Base-by-base conservation (phyloP, 2,329 filamentous ascomycete genomes). In the Camptophora hylomeconis region DNA sequence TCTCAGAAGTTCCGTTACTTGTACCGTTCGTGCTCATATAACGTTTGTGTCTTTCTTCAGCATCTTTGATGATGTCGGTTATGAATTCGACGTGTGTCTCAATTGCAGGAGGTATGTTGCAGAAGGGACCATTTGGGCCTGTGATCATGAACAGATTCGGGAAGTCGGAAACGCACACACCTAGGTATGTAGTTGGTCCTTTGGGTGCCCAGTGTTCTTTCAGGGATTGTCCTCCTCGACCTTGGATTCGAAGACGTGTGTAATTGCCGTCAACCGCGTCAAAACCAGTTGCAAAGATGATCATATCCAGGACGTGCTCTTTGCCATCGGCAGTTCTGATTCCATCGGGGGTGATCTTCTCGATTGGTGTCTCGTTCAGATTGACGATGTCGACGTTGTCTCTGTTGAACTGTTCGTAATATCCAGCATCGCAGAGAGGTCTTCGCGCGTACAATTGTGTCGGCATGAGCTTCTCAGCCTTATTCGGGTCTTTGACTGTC, bases 401-500 rank as follows among this genome's bases (percentile, higher is more conserved):
- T 14, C 48, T 45, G 40, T 67, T 58, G 35, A 63, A 57, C 5
- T 55, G 49, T 34, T 70, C 63, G 38, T 59, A 70, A 38, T 65
- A 69, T 31, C 57, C 50, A 20, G 59, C 47, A 40, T 71, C 67
- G 0, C 67, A 51, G 1, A 48, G 56, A 3, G 51, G 51, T 0
- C 67, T 56, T 48, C 69, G 73, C 19, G 58, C 51, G 10, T 64
- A 70, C 37, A 69, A 69, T 21, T 65, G 48, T 29, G 70, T 62
- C 1, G 61, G 69, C 51, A 24, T 38, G 6, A 55, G 41, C 5
- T 43, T 36, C 5, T 33, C 30, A 6, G 40, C 44, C 26, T 48
- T 54, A 17, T 43, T 31, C 7, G 47, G 49, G 28, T 56, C 51
- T 14, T 43, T 40, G 9, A 57, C 47, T 3, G 38, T 44, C n/a